Evolutionary conservation across 2,329 filamentous ascomycete genomes (phyloP).

Genomic region (Trichoderma atrobrunneum): DNA sequence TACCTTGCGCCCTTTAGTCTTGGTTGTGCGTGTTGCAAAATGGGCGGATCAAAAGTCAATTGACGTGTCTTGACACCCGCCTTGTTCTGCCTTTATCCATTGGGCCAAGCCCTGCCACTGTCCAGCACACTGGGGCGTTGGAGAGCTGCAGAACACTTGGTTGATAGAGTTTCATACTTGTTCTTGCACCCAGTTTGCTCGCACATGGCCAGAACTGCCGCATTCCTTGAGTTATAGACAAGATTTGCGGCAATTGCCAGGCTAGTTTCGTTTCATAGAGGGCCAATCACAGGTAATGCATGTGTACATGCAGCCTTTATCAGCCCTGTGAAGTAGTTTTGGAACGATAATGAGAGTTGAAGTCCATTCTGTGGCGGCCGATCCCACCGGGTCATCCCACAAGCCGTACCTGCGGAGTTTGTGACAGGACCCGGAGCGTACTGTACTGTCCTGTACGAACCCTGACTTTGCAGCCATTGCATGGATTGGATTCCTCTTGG

Average conservation of each 20-base stretch:
- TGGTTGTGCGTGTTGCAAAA: slow-evolving; percentile 6
- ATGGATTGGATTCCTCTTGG: background rate
- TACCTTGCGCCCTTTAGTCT: background rate
- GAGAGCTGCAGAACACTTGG: background rate
- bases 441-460: background rate
- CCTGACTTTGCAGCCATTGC: background rate
- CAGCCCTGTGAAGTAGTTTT: background rate
- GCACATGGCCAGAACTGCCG: background rate
- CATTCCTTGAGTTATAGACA: background rate
- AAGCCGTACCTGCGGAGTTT: background rate
- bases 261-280: background rate
- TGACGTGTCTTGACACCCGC: background rate
- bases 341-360: background rate
- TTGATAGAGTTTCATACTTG: slow-evolving; percentile 13
- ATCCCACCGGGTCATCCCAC: background rate
- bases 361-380: background rate
- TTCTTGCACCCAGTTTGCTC: background rate
- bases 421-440: background rate
- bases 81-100: background rate
- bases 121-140: background rate
- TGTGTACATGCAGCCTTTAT: background rate
- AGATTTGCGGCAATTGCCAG: background rate
- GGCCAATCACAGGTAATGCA: background rate
- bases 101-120: background rate
- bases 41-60: slow-evolving; percentile 8